Base-by-base conservation (phyloP, 805 yeast species). In the Millerago galiae region DNA sequence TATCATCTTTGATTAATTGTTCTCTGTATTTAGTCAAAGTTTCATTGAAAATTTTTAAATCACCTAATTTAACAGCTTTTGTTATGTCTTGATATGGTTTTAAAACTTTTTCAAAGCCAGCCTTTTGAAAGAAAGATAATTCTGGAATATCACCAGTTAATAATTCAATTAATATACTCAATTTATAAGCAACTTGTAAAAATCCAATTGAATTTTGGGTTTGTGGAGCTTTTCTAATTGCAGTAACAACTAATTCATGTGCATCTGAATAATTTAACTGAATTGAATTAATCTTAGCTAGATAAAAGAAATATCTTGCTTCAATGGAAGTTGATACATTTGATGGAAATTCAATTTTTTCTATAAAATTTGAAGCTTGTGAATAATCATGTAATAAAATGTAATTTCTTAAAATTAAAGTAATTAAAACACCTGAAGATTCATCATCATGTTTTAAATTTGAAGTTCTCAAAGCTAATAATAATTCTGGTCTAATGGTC, bases 71-170 rank as follows among this genome's bases (percentile, higher is more conserved):
- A 15, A 93, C 99, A 15, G 98, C 96, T 55, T 84, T 81, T 15
- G 96, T 83, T 35, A 93, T 83, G 45, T 81, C 83, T 51, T 85
- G 79, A 61, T 93, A 93, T 27, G 98, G 96, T 47, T 70, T 73
- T 46, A 89, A 71, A 4, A 84, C 72, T 39, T 71, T 70, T 50
- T 77, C 79, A 55, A 79, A 66, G 36, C 68, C 66, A 13, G 76
- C 66, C 56, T 85, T 83, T 53, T 78, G 77, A 71, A 93, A 93
- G 30, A 77, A 75, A 38, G 88, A 73, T 51, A 95, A 71, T 55
- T 88, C 96, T 14, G 99, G 99, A 51, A 93, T 83, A 55, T 93
- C 99, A 45, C 99, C 99, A 78, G 91, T 90, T 55, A 93, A 77
- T 58, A 93, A 71, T 66, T 93, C 96, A 54, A 93, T 86, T 45